A percentile compares a stretch with the other conserved stretches of the same genome.
These are phyloP conservation scores for Spathaspora arborariae DNA, from an alignment of 805 yeast genomes.

Conservation along the genomic window DNA sequence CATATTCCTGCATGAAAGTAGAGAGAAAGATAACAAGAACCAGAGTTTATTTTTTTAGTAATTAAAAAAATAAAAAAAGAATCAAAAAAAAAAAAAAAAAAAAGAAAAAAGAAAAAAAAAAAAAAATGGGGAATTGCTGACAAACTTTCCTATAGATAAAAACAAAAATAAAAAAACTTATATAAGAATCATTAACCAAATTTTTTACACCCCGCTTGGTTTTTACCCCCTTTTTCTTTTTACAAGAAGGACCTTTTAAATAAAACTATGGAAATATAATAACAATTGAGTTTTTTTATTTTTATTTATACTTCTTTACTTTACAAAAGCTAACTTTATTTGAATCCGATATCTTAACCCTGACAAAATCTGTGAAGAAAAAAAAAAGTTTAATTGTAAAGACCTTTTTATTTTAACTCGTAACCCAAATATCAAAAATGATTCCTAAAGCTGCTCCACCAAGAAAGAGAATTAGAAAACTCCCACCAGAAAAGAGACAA, in stretches of 20 bases:
- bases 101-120: not conserved
- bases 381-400: too few relatives aligned
- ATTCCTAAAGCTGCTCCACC: slow-evolving; percentile 1
- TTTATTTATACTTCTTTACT: not conserved
- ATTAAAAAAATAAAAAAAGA: not conserved
- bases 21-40: too few relatives aligned
- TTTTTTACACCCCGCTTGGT: not conserved
- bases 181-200: too few relatives aligned
- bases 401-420: too few relatives aligned
- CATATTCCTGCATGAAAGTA: not conserved
- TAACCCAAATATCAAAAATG: too few relatives aligned
- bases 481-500: slow-evolving; percentile 20
- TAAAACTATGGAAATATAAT: not conserved
- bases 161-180: too few relatives aligned
- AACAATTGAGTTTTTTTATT: not conserved
- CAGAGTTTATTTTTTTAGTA: not conserved
- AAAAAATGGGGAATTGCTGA: not conserved
- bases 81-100: not conserved
- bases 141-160: too few relatives aligned
- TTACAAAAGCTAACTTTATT: not conserved
- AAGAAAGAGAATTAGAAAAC: slow-evolving; percentile 11
- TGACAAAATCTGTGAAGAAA: too few relatives aligned
- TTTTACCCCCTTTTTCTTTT: not conserved
- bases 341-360: not conserved
- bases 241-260: not conserved